phyloP scores from a whole-genome alignment of 2,329 filamentous ascomycete genomes.

The Alternaria dauci region DNA sequence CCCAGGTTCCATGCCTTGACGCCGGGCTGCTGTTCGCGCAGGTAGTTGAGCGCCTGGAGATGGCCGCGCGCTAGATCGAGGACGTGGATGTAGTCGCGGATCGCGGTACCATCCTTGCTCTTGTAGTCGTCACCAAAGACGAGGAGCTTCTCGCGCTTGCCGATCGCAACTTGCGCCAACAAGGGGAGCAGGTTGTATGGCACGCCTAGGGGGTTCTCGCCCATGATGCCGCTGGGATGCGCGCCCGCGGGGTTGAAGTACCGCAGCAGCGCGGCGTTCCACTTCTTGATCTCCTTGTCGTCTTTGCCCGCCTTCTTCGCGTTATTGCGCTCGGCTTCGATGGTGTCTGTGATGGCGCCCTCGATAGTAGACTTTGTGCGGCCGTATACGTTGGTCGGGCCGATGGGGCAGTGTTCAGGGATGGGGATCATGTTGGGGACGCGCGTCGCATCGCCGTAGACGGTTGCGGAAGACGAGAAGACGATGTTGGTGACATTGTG shows the following conservation, averaged over 20 bases:
- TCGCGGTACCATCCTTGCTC: constrained; percentile 89
- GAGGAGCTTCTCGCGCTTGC: constrained; percentile 90
- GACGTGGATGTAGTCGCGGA: constrained; percentile 98
- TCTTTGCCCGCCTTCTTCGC: constrained; percentile 73
- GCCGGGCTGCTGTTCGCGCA: constrained; percentile 83
- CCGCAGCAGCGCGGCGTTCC: constrained; percentile 90
- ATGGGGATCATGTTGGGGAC: constrained; percentile 99
- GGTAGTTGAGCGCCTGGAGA: constrained; percentile 87
- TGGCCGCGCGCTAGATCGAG: constrained; percentile 88
- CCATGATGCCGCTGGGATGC: constrained; percentile 96
- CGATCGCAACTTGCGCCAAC: constrained; percentile 93
- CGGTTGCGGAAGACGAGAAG: constrained; percentile 97
- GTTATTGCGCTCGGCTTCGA: constrained; percentile 86
- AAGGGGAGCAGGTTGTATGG: constrained; percentile 96
- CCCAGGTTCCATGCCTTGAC: constrained; percentile 97
- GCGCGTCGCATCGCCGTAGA: constrained; percentile 96
- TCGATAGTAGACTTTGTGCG: constrained; percentile 96
- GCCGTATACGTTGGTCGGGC: constrained; percentile 96
- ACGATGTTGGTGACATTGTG: constrained; percentile 96
- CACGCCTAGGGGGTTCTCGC: constrained; percentile 94
- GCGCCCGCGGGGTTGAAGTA: constrained; percentile 98
- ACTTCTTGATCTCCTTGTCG: constrained; percentile 73
- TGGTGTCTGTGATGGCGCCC: constrained; percentile 87
- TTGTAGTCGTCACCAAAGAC: constrained; percentile 95
- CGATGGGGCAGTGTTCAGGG: constrained; percentile 93